Evolutionary conservation across 805 yeast genomes (phyloP).

Genomic region (Suhomyces kilbournensis): DNA sequence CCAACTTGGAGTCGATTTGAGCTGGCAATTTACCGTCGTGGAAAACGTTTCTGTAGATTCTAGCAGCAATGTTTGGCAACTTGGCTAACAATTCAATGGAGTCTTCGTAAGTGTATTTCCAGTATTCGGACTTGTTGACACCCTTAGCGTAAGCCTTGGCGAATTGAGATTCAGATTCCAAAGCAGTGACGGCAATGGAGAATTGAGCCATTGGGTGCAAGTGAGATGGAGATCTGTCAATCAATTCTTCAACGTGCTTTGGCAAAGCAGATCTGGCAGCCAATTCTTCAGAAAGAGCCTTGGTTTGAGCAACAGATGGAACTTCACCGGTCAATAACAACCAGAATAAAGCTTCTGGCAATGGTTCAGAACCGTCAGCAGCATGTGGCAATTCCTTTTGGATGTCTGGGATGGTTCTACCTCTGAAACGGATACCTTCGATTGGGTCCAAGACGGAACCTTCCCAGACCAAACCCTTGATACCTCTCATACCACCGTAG

Average conservation of each 20-base stretch:
- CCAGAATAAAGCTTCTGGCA: constrained; percentile 80
- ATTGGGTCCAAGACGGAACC: constrained; percentile 74
- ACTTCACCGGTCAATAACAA: constrained; percentile 69
- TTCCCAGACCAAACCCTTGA: constrained; percentile 74
- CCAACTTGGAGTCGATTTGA: constrained; percentile 48
- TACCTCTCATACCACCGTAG: constrained; percentile 80
- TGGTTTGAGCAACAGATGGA: constrained; percentile 60
- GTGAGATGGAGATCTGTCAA: constrained; percentile 62
- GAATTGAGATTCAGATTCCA: constrained; percentile 68
- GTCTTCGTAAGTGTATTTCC: constrained; percentile 77
- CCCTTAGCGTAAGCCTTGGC: constrained; percentile 73
- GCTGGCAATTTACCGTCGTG: constrained; percentile 57
- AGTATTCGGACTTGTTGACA: constrained; percentile 63
- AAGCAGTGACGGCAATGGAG: constrained; percentile 69
- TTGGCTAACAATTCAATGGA: constrained; percentile 66
- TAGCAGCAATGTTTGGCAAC: constrained; percentile 72
- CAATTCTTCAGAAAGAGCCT: constrained; percentile 54
- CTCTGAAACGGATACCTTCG: constrained; percentile 77
- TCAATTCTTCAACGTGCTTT: constrained; percentile 54
- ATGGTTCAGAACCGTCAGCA: constrained; percentile 56
- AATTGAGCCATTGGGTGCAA: constrained; percentile 85
- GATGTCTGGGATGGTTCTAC: constrained; percentile 69
- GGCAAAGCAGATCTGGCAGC: constrained; percentile 68
- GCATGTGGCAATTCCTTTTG: constrained; percentile 63
- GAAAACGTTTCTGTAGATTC: constrained; percentile 63